A percentile compares a stretch with the other conserved stretches of the same genome.
Conservation (phyloP, 2,329 filamentous ascomycete species). For the Ceratocystis huliohia region DNA sequence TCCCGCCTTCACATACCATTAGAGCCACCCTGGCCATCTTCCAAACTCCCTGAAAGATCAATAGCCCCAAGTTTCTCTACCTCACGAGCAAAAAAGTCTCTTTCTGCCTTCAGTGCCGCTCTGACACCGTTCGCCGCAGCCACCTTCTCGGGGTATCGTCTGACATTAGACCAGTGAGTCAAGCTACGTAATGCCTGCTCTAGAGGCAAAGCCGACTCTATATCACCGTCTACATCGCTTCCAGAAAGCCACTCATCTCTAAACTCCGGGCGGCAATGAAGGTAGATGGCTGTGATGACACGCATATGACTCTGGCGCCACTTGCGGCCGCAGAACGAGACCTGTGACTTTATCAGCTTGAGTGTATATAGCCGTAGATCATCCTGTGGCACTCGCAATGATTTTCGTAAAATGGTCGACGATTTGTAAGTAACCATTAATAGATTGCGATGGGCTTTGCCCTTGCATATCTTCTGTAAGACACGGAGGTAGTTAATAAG, state of each 20-base stretch:
- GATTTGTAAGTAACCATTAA: conserved; percentile 93
- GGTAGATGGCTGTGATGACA: conserved; percentile 91
- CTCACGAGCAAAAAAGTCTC: conserved; percentile 68
- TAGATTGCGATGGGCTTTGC: conserved; percentile 88
- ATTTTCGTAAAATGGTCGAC: conserved; percentile 80
- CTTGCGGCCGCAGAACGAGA: conserved; percentile 94
- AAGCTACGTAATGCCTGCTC: conserved; percentile 81
- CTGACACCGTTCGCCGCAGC: conserved; percentile 33
- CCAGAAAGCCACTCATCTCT: conserved; percentile 91
- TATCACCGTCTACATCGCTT: conserved; percentile 81
- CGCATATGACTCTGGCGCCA: conserved; percentile 98
- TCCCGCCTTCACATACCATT: conserved; percentile 1
- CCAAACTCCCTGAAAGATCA: conserved; percentile 6
- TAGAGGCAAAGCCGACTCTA: conserved; percentile 81
- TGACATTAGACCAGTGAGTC: conserved; percentile 89
- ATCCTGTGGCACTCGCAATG: conserved; percentile 78
- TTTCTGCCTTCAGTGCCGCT: conserved; percentile 30
- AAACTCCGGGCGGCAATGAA: conserved; percentile 84
- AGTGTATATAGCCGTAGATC: conserved; percentile 84
- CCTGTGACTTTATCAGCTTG: conserved; percentile 97
- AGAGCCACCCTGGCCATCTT: conserved; percentile 12
- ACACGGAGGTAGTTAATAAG: conserved; percentile 90
- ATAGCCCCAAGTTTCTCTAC: conserved; percentile 55
- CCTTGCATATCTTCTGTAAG: conserved; percentile 93
- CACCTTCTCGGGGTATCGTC: conserved; percentile 69